Evolutionary conservation across 2,329 filamentous ascomycete genomes (phyloP), one percentile per base, ranked within the genome.

Genomic region (Cercospora sojina): DNA sequence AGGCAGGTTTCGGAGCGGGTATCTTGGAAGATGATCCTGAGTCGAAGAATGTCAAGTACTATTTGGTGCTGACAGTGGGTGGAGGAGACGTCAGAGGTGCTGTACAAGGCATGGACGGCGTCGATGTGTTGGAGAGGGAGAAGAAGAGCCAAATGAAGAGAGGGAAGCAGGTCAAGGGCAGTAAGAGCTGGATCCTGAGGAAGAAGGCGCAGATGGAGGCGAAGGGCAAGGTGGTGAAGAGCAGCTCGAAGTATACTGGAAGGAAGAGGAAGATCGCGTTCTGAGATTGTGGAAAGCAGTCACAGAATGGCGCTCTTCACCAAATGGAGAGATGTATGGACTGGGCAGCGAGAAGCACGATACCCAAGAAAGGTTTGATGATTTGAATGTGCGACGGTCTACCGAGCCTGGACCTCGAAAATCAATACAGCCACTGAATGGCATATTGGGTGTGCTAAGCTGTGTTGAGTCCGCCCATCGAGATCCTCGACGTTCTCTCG

Each of bases 11-110:
- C 75, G 94, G 95, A 57, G 95, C 95, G 0, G 95, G 95, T 81
- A 86, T 99, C 35, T 83, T 99, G 57, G 94, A 98, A 79, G 95
- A 99, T 79, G 94, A 98, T 77, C 91, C 91, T 0, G 94, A 93
- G 51, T 99, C 95, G 41, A 99, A 99, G 85, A 97, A 93, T 76
- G 88, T 90, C 72, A 99, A 99, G 83, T 83, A 96, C n/a, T 99
- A 99, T 78, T 84, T 99, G 2, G 94, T 99, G 0, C 82, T 99
- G 32, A 97, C 93, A 0, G 95, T 97, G 1, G 95, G 94, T 32
- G 85, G 86, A 1, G 90, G 91, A 8, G 85, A 86, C 57, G 97
- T 99, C 70, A 97, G 93, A 0, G 91, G 91, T 5, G 91, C 97
- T 3, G 92, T 99, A 12, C 86, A 89, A 67, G 92, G 91, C 1